phyloP scores from a whole-genome alignment of 2,329 filamentous ascomycete species.

The Sordariomycetes sp. region DNA sequence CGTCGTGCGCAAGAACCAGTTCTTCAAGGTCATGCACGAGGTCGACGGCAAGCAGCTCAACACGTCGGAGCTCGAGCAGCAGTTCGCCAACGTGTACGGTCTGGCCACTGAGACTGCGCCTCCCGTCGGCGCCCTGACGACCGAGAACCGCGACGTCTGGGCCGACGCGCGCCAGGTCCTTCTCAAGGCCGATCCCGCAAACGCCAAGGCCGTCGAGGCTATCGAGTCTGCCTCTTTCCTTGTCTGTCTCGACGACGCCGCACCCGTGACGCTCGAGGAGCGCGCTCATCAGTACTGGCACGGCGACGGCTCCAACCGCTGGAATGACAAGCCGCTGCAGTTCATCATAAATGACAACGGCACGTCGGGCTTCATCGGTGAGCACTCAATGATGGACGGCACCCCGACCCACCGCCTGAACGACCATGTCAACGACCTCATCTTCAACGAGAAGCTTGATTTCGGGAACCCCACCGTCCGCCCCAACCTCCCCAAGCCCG shows the following conservation, averaged over 20 bases:
- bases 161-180: slow-evolving; percentile 69
- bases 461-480: slow-evolving; percentile 68
- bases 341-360: slow-evolving; percentile 98
- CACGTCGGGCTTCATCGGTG: slow-evolving; percentile 92
- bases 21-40: slow-evolving; percentile 84
- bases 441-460: slow-evolving; percentile 90
- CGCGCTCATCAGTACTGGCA: slow-evolving; percentile 97
- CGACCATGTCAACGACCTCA: slow-evolving; percentile 83
- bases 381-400: slow-evolving; percentile 99
- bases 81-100: slow-evolving; percentile 77
- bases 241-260: slow-evolving; percentile 83
- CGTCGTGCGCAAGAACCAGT: slow-evolving; percentile 88
- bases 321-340: slow-evolving; percentile 96
- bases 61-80: slow-evolving; percentile 75
- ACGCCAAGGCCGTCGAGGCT: slow-evolving; percentile 62
- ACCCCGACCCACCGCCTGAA: slow-evolving; percentile 95
- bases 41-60: slow-evolving; percentile 75
- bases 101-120: slow-evolving; percentile 51
- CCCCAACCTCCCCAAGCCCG: slow-evolving; percentile 72
- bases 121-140: slow-evolving; percentile 73
- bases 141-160: slow-evolving; percentile 90
- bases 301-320: slow-evolving; percentile 87
- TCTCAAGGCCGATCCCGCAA: slow-evolving; percentile 62
- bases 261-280: slow-evolving; percentile 88
- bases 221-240: slow-evolving; percentile 87